Evolutionary conservation across 805 yeast species (phyloP).

Genomic region (Maudiozyma saulgeensis): DNA sequence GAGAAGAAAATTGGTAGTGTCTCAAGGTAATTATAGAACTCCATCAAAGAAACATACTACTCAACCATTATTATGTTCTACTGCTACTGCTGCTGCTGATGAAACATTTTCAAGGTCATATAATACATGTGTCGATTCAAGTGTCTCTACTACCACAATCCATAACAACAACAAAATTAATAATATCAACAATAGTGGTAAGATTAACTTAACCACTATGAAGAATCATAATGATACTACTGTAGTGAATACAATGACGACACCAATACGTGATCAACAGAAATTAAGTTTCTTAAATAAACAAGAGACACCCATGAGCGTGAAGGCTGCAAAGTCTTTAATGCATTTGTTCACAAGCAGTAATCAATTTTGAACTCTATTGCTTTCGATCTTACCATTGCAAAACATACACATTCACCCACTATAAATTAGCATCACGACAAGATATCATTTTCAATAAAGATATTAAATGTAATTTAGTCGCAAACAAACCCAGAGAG

Average conservation of each 20-base stretch:
- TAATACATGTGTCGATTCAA: not conserved
- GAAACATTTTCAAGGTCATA: not conserved
- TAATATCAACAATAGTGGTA: not conserved
- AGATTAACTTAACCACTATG: too few relatives aligned
- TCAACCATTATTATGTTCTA: not conserved
- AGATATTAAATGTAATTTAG: too few relatives aligned
- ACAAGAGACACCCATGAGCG: conserved; percentile 27
- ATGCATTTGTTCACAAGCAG: conserved; percentile 25
- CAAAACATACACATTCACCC: not conserved
- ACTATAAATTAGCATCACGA: too few relatives aligned
- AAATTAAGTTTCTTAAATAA: not conserved
- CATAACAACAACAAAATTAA: not conserved
- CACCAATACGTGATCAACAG: conserved; percentile 8
- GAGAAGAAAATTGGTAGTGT: conserved; percentile 21
- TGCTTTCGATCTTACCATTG: not conserved
- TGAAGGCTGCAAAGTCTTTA: conserved; percentile 30
- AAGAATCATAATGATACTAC: conserved; percentile 2
- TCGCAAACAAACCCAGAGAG: too few relatives aligned
- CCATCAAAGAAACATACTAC: conserved; percentile 8
- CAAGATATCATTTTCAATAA: too few relatives aligned
- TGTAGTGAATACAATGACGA: conserved; percentile 3
- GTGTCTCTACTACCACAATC: not conserved
- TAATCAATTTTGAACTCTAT: not conserved
- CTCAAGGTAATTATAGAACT: conserved; percentile 22
- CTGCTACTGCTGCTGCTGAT: not conserved